Conservation (phyloP, 75 land plant species). For the Chamaecyparis obtusa region DNA sequence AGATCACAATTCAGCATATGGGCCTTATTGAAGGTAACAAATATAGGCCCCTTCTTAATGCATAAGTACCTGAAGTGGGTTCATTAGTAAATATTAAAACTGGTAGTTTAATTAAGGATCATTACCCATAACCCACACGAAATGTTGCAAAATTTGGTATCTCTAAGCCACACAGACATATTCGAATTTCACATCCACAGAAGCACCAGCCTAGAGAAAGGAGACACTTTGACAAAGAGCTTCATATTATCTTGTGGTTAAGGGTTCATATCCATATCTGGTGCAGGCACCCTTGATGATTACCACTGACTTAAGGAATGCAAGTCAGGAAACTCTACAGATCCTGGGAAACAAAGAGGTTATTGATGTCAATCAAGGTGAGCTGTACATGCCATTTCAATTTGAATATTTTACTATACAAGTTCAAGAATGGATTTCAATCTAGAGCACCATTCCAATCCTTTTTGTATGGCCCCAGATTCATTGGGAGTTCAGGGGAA, state of each 20-base stretch:
- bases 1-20: conserved; percentile 91
- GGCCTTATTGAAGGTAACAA: conserved; percentile 79
- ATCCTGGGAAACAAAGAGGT: conserved; percentile 75
- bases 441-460: neutral
- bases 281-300: conserved; percentile 85
- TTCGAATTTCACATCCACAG: neutral
- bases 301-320: conserved; percentile 79
- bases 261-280: neutral
- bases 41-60: neutral
- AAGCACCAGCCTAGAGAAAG: neutral
- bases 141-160: neutral
- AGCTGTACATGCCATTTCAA: neutral
- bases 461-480: conserved; percentile 22
- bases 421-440: neutral
- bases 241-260: neutral
- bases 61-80: neutral
- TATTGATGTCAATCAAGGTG: conserved; percentile 88
- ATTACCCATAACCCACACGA: neutral
- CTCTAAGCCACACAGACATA: neutral
- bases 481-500: conserved; percentile 76
- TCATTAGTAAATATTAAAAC: neutral
- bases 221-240: neutral
- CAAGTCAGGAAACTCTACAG: conserved; percentile 42
- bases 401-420: neutral
- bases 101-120: neutral